Base-by-base conservation (phyloP, 208 protist species). In the Phytomonas sp. region DNA sequence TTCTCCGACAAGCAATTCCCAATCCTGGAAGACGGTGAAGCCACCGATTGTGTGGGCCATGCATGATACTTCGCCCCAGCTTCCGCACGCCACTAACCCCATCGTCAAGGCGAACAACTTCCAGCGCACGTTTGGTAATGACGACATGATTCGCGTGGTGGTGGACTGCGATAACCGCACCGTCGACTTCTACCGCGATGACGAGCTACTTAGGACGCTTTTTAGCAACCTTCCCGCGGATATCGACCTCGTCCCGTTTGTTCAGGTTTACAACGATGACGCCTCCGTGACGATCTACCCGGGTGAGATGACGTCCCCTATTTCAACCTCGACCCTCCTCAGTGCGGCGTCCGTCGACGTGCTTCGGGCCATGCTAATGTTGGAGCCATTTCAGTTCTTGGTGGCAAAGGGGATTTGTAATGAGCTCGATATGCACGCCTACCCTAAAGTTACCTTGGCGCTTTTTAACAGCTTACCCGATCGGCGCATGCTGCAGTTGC, bases 181-280 rank as follows among this genome's bases (percentile, higher is more conserved):
- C 49, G 76, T 96, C 34, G 83, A 87, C 67, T 96, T 94, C 76
- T 93, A 89, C 75, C 87, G 91, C 60, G 89, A 96, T 29, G 79
- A 80, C 68, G 88, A 92, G 61, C 89, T 89, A 71, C 75, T 96
- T n/a, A 87, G 87, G 60, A 89, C 81, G 61, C 86, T 96, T 49
- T 96, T 94, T 71, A 89, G 76, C 45, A 82, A 88, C 75, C 82
- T 96, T 66, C 87, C 91, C 11, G 67, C 72, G 4, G 81, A 90
- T 67, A 72, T 90, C 12, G 87, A 96, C 72, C 74, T 96, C 49
- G 91, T 94, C 19, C 91, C 91, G 1, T 96, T 96, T 79, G 91
- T 88, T 66, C 91, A 96, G 75, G 84, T 96, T 2, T 96, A 96
- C 81, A 96, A 96, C 76, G 91, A 96, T 71, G 89, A 96, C 72